phyloP scores from a whole-genome alignment of 1,139 yeast species.

The Yamadazyma siamensis region DNA sequence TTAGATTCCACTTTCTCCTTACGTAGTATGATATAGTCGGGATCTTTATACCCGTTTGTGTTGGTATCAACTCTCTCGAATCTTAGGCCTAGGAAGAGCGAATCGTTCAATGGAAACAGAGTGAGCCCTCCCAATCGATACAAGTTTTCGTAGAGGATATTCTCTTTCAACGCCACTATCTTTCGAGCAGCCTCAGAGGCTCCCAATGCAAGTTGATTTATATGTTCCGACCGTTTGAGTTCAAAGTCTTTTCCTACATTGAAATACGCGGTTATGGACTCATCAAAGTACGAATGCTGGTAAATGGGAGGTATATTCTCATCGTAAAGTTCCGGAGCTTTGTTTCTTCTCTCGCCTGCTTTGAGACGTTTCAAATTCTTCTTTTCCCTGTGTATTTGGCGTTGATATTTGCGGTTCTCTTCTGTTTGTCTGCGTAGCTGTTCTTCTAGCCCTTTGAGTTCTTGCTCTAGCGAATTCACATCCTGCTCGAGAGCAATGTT shows the following conservation, averaged over 20 bases:
- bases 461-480: constrained; percentile 14
- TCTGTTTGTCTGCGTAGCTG: constrained; percentile 8
- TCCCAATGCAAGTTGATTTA: constrained; percentile 10
- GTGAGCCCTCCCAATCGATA: constrained; percentile 39
- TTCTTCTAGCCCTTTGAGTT: constrained; percentile 12
- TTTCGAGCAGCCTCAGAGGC: constrained; percentile 10
- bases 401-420: constrained; percentile 4
- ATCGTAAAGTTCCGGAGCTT: constrained; percentile 7
- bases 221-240: constrained; percentile 4
- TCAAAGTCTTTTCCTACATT: constrained; percentile 6
- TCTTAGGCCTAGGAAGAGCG: constrained; percentile 32
- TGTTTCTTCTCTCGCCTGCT: constrained; percentile 3
- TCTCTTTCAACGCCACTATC: constrained; percentile 24
- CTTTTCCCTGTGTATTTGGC: constrained; percentile 5
- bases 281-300: constrained; percentile 28
- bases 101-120: constrained; percentile 36
- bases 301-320: constrained; percentile 16
- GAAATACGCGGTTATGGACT: constrained; percentile 25
- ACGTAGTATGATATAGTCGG: constrained; percentile 38
- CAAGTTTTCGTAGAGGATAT: constrained; percentile 36
- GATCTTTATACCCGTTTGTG: constrained; percentile 20
- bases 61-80: constrained; percentile 30
- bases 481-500: constrained; percentile 9
- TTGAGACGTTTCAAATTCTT: constrained; percentile 2
- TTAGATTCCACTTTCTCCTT: constrained; percentile 13